A percentile compares a stretch with the other conserved stretches of the same genome.
Evolutionary conservation across 805 yeast species (phyloP).

Genomic region (Ogataea kodamae): DNA sequence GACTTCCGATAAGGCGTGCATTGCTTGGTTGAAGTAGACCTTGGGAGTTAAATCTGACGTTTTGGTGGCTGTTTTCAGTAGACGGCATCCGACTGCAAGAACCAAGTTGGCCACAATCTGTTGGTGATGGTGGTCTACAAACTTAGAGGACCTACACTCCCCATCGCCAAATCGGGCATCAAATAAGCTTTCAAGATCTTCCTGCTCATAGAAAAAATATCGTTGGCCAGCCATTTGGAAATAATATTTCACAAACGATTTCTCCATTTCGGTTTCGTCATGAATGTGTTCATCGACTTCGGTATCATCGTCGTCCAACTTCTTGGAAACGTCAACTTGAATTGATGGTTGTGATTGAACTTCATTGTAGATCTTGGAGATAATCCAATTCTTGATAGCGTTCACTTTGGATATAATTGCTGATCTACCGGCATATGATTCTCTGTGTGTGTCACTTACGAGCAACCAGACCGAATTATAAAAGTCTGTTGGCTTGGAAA

Average conservation of each 20-base stretch:
- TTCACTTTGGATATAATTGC: constrained; percentile 28
- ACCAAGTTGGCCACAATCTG: constrained; percentile 10
- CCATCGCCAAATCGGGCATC: constrained; percentile 5
- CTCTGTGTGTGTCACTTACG: constrained; percentile 12
- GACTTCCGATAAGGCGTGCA: constrained; percentile 8
- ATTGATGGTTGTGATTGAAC: constrained; percentile 10
- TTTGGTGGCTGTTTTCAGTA: constrained; percentile 12
- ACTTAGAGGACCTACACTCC: constrained; percentile 1
- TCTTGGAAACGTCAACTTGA: constrained; percentile 9
- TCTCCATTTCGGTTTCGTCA: constrained; percentile 5
- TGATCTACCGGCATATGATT: constrained; percentile 23
- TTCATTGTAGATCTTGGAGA: constrained; percentile 14
- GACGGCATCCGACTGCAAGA: constrained; percentile 16
- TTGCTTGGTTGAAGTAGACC: constrained; percentile 14
- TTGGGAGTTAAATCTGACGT: constrained; percentile 11
- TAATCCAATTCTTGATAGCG: constrained; percentile 21
- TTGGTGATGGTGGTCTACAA: constrained; percentile 7
- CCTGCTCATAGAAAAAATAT: constrained; percentile 15
- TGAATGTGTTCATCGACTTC: neutral
- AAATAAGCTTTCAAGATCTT: constrained; percentile 10
- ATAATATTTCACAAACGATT: constrained; percentile 11
- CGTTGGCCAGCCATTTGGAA: constrained; percentile 13
- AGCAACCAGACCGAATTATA: constrained; percentile 16
- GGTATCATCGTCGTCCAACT: constrained; percentile 6
- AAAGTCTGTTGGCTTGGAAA: no score